phyloP scores from a whole-genome alignment of 2,329 filamentous ascomycete genomes.

The Emmonsiellopsis sp. region DNA sequence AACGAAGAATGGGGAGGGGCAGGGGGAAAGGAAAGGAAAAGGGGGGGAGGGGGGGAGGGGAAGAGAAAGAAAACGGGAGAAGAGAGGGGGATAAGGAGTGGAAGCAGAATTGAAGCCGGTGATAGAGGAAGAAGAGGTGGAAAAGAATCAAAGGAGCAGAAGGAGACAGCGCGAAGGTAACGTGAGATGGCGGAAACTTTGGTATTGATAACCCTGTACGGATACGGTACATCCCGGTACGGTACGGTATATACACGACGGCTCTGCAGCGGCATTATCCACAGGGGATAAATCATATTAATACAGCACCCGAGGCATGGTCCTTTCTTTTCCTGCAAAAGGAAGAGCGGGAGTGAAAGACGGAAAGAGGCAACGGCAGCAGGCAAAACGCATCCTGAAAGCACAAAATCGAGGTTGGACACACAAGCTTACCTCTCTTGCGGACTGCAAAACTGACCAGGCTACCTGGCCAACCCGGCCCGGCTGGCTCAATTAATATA shows the following conservation, averaged over 20 bases:
- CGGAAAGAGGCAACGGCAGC: background rate
- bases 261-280: background rate
- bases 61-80: background rate
- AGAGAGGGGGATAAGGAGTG: background rate
- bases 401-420: background rate
- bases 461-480: background rate
- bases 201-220: background rate
- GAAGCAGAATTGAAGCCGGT: background rate
- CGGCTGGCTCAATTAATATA: background rate
- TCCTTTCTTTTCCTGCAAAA: background rate
- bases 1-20: conserved; percentile 1
- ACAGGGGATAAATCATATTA: background rate
- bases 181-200: background rate
- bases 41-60: conserved; percentile 2
- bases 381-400: background rate
- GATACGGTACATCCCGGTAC: background rate
- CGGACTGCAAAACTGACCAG: background rate
- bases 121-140: conserved; percentile 1
- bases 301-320: background rate
- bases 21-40: conserved; percentile 5
- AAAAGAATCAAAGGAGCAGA: conserved; percentile 4
- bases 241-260: conserved; percentile 1
- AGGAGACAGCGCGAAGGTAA: conserved; percentile 3
- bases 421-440: background rate
- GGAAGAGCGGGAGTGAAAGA: background rate